Conservation (phyloP, 768 basidiomycete species). For the Mycena epipterygia region DNA sequence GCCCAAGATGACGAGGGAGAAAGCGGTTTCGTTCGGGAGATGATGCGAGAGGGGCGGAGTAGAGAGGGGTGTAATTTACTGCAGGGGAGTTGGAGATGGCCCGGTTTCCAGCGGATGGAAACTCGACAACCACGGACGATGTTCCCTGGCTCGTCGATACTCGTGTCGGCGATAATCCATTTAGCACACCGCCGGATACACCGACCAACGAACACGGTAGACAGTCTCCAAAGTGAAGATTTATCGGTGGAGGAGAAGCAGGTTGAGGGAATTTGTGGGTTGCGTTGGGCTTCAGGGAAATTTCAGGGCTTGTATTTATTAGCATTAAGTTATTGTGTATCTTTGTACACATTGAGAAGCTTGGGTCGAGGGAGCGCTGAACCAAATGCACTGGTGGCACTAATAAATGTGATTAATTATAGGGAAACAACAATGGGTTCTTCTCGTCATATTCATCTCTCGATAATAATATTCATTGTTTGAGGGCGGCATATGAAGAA, state of each 20-base stretch:
- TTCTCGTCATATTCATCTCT: too few relatives aligned
- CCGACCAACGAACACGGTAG: background rate
- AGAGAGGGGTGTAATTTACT: background rate
- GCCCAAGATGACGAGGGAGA: background rate
- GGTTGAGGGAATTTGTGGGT: background rate
- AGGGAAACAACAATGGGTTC: too few relatives aligned
- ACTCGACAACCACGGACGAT: background rate
- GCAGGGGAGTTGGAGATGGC: background rate
- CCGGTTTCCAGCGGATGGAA: background rate
- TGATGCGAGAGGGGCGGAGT: background rate
- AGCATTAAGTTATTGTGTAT: too few relatives aligned
- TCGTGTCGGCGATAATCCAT: background rate
- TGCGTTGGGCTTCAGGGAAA: too few relatives aligned
- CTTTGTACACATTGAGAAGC: too few relatives aligned
- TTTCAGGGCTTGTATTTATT: too few relatives aligned
- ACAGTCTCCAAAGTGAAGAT: background rate
- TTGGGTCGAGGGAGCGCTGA: too few relatives aligned
- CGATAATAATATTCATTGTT: too few relatives aligned
- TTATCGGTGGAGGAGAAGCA: background rate
- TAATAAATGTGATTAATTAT: too few relatives aligned
- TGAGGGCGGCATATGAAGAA: too few relatives aligned
- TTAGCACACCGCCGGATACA: background rate
- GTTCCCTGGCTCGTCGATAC: background rate
- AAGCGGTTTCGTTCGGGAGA: background rate
- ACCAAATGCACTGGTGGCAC: too few relatives aligned